phyloP scores from a whole-genome alignment of 2,329 filamentous ascomycete genomes.

The Chaetomiaceae sp. region DNA sequence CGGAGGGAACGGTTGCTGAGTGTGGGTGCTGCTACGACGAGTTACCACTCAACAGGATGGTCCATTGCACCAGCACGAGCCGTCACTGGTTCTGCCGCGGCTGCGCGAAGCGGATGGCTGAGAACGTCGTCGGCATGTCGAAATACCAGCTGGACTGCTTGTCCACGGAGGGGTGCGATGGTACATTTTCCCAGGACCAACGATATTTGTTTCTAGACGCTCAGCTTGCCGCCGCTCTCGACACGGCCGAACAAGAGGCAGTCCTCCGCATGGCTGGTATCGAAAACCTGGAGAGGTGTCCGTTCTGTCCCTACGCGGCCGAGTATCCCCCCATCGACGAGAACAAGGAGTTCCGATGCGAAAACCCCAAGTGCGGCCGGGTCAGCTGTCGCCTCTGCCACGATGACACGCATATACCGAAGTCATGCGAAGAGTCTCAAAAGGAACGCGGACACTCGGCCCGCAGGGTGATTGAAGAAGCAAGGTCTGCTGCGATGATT shows the following conservation, averaged over 20 bases:
- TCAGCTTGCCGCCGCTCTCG: constrained; percentile 55
- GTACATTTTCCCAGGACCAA: constrained; percentile 51
- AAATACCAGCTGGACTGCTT: constrained; percentile 66
- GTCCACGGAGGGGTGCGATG: constrained; percentile 59
- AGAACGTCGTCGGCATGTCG: constrained; percentile 61
- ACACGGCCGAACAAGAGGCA: constrained; percentile 64
- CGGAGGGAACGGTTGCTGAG: constrained; percentile 52
- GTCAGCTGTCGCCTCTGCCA: constrained; percentile 65
- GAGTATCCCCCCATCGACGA: constrained; percentile 61
- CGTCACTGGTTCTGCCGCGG: constrained; percentile 63
- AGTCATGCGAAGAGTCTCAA: constrained; percentile 61
- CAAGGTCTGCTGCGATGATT: constrained; percentile 74
- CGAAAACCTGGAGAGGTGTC: constrained; percentile 67
- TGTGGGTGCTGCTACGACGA: constrained; percentile 71
- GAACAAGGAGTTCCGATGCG: constrained; percentile 69
- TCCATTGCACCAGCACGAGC: constrained; percentile 55
- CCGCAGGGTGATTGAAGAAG: constrained; percentile 70
- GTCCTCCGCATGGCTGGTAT: constrained; percentile 63
- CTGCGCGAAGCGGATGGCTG: constrained; percentile 61
- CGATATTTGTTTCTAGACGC: constrained; percentile 52
- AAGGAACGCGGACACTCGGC: constrained; percentile 53
- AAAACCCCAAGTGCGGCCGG: constrained; percentile 56
- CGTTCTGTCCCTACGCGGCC: constrained; percentile 75
- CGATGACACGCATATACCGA: constrained; percentile 62
- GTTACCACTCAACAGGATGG: constrained; percentile 58